phyloP scores from a whole-genome alignment of 768 basidiomycete genomes.

The Mrakia frigida region DNA sequence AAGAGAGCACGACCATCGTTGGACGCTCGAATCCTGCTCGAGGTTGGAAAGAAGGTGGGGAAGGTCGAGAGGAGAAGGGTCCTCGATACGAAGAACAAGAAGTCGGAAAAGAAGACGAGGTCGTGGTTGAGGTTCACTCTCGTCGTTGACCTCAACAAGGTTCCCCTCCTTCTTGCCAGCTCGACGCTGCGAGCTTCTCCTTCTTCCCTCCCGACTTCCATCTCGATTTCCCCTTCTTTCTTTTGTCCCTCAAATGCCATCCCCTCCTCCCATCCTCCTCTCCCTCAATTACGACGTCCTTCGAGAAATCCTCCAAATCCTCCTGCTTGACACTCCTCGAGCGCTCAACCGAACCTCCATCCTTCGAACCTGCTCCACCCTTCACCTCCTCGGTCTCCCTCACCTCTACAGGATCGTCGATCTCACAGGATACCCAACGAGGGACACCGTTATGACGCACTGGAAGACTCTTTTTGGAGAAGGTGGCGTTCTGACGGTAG shows the following conservation, averaged over 20 bases:
- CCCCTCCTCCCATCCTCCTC: no score
- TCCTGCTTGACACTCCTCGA: not conserved
- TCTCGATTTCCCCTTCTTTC: no score
- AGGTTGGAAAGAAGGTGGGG: not conserved
- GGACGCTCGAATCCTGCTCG: conserved; percentile 3
- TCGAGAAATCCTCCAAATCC: not conserved
- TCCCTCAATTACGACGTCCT: no score
- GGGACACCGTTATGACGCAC: not conserved
- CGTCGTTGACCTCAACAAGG: no score
- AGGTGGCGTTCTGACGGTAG: not conserved
- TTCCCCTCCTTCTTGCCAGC: no score
- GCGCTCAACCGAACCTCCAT: not conserved
- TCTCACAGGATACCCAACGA: not conserved
- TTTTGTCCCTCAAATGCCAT: no score
- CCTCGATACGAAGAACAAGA: no score
- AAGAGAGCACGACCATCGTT: not conserved
- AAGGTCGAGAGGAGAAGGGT: no score
- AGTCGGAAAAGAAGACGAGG: no score
- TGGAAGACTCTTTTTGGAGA: not conserved
- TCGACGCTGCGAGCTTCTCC: no score
- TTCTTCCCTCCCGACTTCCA: no score
- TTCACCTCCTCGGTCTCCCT: not conserved
- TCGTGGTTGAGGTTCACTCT: no score
- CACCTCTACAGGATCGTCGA: not conserved
- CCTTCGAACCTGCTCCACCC: conserved; percentile 1